Conservation (phyloP, 345 rosid species). For the Geranium brycei region DNA sequence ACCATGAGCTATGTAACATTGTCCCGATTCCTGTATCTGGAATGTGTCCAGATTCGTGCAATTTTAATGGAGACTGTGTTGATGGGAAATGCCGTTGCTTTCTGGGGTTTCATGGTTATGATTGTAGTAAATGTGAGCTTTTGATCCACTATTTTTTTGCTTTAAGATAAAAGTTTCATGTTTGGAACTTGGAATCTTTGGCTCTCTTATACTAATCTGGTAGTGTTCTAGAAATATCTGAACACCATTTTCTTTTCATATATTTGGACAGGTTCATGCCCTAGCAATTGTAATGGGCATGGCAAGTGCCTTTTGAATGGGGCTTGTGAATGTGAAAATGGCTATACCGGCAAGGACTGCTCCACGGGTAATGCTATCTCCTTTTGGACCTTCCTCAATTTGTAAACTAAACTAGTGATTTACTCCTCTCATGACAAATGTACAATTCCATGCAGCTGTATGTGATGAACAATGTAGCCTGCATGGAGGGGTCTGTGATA, state of each 20-base stretch:
- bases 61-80: conserved; percentile 83
- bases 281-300: conserved; percentile 57
- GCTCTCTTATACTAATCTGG: too few relatives aligned
- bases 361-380: conserved; percentile 53
- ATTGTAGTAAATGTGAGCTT: conserved; percentile 70
- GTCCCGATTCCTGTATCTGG: conserved; percentile 42
- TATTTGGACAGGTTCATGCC: conserved; percentile 56
- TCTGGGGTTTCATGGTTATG: conserved; percentile 80
- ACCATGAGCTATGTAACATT: conserved; percentile 72
- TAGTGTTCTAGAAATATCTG: too few relatives aligned
- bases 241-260: not conserved
- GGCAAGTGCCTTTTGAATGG: conserved; percentile 78
- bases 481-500: conserved; percentile 97
- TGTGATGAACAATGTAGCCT: conserved; percentile 98
- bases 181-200: not conserved
- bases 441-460: conserved; percentile 39
- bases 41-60: conserved; percentile 69
- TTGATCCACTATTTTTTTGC: too few relatives aligned
- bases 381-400: not conserved
- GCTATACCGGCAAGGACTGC: conserved; percentile 87
- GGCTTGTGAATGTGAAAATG: conserved; percentile 56
- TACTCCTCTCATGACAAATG: too few relatives aligned
- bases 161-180: too few relatives aligned
- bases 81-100: conserved; percentile 79
- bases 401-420: too few relatives aligned